Evolutionary conservation across 192 early-diverging fungal species (phyloP).

Genomic region (Coemansia sp.): DNA sequence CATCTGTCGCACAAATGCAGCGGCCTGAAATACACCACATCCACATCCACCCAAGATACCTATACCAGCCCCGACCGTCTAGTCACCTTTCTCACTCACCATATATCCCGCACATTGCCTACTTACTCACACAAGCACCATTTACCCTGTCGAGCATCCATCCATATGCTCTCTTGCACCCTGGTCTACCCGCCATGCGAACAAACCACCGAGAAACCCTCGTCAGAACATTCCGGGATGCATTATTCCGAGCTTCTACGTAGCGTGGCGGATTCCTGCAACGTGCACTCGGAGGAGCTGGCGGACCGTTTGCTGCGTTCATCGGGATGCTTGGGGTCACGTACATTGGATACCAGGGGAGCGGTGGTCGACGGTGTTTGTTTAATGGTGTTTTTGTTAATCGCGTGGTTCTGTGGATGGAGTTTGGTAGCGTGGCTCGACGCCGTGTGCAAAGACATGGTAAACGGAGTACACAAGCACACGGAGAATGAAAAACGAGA

Average conservation of each 20-base stretch:
- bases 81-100: neutral
- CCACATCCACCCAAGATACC: neutral
- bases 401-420: neutral
- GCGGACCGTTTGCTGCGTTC: conserved; percentile 21
- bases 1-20: neutral
- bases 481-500: neutral
- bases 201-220: neutral
- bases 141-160: conserved; percentile 7
- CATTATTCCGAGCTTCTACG: conserved; percentile 19
- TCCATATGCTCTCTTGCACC: conserved; percentile 27
- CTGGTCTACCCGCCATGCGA: conserved; percentile 22
- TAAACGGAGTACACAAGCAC: neutral
- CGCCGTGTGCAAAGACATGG: neutral
- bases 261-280: conserved; percentile 6
- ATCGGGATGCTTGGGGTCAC: conserved; percentile 4
- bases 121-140: neutral
- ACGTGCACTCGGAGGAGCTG: conserved; percentile 16
- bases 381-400: neutral
- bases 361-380: neutral
- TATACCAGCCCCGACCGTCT: neutral
- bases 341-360: neutral
- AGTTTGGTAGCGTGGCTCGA: neutral
- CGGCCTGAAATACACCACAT: neutral
- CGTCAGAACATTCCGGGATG: conserved; percentile 12
- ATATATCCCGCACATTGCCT: neutral